phyloP scores from a whole-genome alignment of 2,329 filamentous ascomycete species.

The Arthroderma sp. region DNA sequence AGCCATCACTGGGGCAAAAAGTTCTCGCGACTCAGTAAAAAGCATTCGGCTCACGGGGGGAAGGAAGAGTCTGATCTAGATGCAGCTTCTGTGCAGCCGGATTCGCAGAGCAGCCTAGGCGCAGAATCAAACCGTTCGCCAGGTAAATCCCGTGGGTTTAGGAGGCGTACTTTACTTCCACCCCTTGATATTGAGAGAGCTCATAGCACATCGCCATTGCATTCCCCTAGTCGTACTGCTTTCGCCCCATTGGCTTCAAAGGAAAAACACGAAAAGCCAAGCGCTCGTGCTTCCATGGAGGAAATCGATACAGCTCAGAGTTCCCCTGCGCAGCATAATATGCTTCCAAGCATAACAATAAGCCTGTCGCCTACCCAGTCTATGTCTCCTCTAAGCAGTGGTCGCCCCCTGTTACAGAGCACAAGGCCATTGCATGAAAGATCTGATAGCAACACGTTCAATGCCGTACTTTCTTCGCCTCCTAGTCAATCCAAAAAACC shows the following conservation, averaged over 20 bases:
- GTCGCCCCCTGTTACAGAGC: background rate
- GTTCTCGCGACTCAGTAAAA: no score
- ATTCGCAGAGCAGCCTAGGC: no score
- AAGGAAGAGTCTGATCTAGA: no score
- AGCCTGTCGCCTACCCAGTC: constrained; percentile 51
- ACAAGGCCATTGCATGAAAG: background rate
- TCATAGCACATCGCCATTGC: background rate
- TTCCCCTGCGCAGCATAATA: background rate
- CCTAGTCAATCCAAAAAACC: background rate
- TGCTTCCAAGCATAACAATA: constrained; percentile 45
- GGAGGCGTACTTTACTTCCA: background rate
- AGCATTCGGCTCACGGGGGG: no score
- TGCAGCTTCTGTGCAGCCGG: no score
- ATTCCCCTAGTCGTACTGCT: no score
- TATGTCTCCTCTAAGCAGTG: constrained; percentile 38
- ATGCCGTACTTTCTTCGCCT: background rate
- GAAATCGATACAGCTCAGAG: background rate
- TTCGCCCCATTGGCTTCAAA: background rate
- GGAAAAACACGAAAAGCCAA: background rate
- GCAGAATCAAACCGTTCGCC: no score
- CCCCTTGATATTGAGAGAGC: constrained; percentile 1
- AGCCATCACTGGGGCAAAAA: no score
- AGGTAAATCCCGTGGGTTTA: no score
- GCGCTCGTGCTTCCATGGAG: constrained; percentile 1
- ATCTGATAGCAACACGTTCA: background rate